phyloP scores from a whole-genome alignment of 345 rosid species.

The Lepidium aucheri region DNA sequence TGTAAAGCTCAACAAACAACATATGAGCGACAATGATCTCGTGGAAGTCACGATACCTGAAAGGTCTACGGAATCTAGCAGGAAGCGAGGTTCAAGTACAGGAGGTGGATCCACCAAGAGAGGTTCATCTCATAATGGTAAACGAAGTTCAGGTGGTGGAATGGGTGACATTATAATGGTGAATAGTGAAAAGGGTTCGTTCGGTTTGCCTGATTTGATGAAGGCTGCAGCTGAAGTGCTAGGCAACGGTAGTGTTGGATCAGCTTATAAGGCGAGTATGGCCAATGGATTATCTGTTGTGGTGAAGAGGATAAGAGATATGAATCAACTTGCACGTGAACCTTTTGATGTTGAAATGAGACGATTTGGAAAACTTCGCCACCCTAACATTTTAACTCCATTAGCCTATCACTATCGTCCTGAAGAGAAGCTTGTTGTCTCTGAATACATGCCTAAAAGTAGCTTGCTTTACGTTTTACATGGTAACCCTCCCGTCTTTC shows the following conservation, averaged over 20 bases:
- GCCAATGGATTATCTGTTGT: constrained; percentile 61
- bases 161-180: constrained; percentile 49
- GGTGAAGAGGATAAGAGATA: constrained; percentile 79
- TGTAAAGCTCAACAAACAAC: constrained; percentile 42
- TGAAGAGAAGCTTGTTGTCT: constrained; percentile 83
- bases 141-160: constrained; percentile 15
- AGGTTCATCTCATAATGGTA: constrained; percentile 27
- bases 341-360: constrained; percentile 65
- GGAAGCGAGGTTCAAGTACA: constrained; percentile 8
- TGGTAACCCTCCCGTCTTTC: constrained; percentile 33
- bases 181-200: constrained; percentile 51
- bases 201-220: constrained; percentile 77
- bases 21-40: constrained; percentile 18
- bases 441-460: constrained; percentile 74
- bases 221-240: constrained; percentile 87
- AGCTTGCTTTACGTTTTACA: constrained; percentile 71
- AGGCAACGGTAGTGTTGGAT: constrained; percentile 82
- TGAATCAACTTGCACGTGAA: constrained; percentile 52
- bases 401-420: constrained; percentile 71
- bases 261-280: constrained; percentile 84
- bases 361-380: constrained; percentile 49
- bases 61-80: constrained; percentile 20
- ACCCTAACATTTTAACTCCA: constrained; percentile 63
- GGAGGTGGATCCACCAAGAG: constrained; percentile 15
- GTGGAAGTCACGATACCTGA: constrained; percentile 34